Conservation (phyloP, 2,329 filamentous ascomycete genomes). For the Dissoconium aciculare region DNA sequence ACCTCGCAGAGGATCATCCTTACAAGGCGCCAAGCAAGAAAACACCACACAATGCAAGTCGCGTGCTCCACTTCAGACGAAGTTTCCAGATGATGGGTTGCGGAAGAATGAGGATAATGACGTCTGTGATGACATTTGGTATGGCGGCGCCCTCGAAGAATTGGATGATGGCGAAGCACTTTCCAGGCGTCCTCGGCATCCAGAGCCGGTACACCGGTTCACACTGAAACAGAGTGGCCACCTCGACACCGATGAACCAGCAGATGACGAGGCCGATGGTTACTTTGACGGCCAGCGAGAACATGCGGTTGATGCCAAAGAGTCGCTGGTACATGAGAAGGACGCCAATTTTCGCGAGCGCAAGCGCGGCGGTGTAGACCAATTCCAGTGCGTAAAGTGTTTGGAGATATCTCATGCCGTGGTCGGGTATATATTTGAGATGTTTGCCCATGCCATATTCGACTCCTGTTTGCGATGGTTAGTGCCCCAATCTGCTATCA, state of each 20-base stretch:
- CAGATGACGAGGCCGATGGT: slow-evolving; percentile 6
- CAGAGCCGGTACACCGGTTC: slow-evolving; percentile 8
- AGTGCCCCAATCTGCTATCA: too few species aligned
- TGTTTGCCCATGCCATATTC: slow-evolving; percentile 8
- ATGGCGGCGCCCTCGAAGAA: slow-evolving; percentile 9
- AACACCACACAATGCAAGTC: slow-evolving; percentile 5
- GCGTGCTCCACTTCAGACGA: slow-evolving; percentile 5
- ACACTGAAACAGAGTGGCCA: slow-evolving; percentile 8
- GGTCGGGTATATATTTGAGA: slow-evolving; percentile 5
- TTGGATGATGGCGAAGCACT: slow-evolving; percentile 6
- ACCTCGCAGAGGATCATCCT: neutral
- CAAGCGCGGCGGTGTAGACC: slow-evolving; percentile 8
- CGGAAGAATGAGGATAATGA: slow-evolving; percentile 8
- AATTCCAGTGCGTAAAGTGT: slow-evolving; percentile 8
- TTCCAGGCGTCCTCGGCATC: slow-evolving; percentile 2
- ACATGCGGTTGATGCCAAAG: slow-evolving; percentile 7
- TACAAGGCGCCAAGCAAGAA: slow-evolving; percentile 9
- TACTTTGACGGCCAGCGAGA: slow-evolving; percentile 3
- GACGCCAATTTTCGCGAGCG: slow-evolving; percentile 9
- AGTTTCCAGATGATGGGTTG: slow-evolving; percentile 8
- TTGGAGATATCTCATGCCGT: slow-evolving; percentile 6
- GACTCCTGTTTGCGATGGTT: too few species aligned
- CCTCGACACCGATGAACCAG: slow-evolving; percentile 8
- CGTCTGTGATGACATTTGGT: slow-evolving; percentile 8
- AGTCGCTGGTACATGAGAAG: slow-evolving; percentile 10